Base-by-base conservation (phyloP, 441 rosid species). In the Mallotus japonicus region DNA sequence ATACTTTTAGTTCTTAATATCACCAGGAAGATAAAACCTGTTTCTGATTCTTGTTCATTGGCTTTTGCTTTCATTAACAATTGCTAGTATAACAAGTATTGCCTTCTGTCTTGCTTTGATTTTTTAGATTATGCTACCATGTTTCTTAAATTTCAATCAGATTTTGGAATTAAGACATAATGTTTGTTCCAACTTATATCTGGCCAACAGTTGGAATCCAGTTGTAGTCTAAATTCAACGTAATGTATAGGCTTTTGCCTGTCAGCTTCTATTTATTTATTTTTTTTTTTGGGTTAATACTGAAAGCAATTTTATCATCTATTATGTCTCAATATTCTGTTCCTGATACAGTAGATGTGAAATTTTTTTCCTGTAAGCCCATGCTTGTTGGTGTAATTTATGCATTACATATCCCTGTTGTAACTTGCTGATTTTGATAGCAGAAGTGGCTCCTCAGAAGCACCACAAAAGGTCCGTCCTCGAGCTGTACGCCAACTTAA, bases 361-460 rank as follows among this genome's bases (percentile, higher is more conserved):
- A 20, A 9, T 0, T 19, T 69, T 69, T 69, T 69, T 20, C 72
- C 62, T 17, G 4, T 5, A 65, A 34, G 22, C 3, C 5, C 10
- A 14, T 67, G 60, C 37, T 53, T 53, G 16, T 62, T 62, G 68
- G 42, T 62, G 8, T 7, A 50, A 14, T 13, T 34, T 34, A 11
- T 50, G n/a, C 40, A 50, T 5, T 57, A 3, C 44, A 17, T 62
- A n/a, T 67, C 51, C 40, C 32, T 9, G 58, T 50, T 50, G 32
- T 61, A 61, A 74, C 53, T 60, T n/a, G 32, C 24, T 69, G 49
- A 24, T 74, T 75, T 75, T 83, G 71, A 60, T 74, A 57, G 79
- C 87, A 92, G 91, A 82, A 88, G 76, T 68, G 86, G 84, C 80
- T 83, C 92, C 49, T 82, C 86, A 0, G 95, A 88, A 73, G 90